Evolutionary conservation across 495 filamentous ascomycete species (phyloP), one percentile per base, ranked within the genome.

Genomic region (Penicillium alfredii): DNA sequence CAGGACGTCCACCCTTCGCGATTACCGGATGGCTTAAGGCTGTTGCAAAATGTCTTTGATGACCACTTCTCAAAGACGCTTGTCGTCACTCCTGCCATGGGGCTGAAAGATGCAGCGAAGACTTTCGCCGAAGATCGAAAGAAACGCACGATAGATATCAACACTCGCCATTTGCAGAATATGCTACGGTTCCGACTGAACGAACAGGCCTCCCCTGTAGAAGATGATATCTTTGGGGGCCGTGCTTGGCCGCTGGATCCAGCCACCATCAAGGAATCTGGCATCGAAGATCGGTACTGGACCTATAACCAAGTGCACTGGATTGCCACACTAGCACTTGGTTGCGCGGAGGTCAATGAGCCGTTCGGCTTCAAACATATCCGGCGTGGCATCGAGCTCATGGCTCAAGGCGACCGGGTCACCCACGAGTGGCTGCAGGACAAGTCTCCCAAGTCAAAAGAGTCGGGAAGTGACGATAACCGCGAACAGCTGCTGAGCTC

Each of bases 81-180:
- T 19, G 72, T 84, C 13, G 50, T 81, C 13, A 62, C 61, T 3
- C 72, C 68, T 2, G 48, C 61, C 29, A 60, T 60, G 50, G 48
- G 50, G 25, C 53, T 34, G 27, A 59, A 53, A 13, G 45, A 16
- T 33, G 64, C 40, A 1, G 64, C 68, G 27, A 56, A 50, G n/a
- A 45, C 47, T 11, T 66, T 76, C 30, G 33, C 48, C 5, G 56
- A 64, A 32, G 61, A 71, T 29, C 65, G 66, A 33, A 69, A 61
- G 40, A 61, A 63, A 26, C 67, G 77, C 22, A 81, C 71, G 8
- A 50, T 68, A 38, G 66, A 70, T 14, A 80, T 85, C 30, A 88
- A 88, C 49, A 65, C 83, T 16, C 72, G 83, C 2, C 81, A 88
- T 58, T 54, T 88, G 4, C 72, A 78, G 41, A 73, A 76, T 40